Percentiles rank a stretch among this genome's conserved stretches.
phyloP scores from a whole-genome alignment of 1,284 basidiomycete genomes.

The Pseudozyma hubeiensis region DNA sequence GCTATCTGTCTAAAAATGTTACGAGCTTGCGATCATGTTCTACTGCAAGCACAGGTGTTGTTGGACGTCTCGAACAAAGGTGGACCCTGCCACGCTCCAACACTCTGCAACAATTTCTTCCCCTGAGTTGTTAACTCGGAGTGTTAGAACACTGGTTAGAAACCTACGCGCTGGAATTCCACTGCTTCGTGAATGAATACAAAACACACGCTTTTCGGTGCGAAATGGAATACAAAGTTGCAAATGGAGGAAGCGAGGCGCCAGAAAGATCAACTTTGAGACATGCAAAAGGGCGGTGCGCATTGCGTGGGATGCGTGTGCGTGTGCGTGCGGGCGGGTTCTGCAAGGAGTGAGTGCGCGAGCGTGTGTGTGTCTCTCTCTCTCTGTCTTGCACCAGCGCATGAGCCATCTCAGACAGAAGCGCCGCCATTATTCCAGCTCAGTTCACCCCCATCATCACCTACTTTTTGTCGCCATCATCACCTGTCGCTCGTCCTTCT shows the following conservation, averaged over 20 bases:
- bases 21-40: no score
- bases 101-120: no score
- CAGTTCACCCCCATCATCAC: background rate
- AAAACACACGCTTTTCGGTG: background rate
- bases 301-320: background rate
- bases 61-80: no score
- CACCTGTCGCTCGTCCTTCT: no score
- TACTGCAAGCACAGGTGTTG: no score
- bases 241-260: background rate
- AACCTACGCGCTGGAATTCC: no score
- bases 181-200: background rate
- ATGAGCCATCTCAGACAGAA: conserved; percentile 22
- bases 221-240: background rate
- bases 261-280: conserved; percentile 3
- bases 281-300: background rate
- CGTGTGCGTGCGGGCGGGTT: conserved; percentile 7
- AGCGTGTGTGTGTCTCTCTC: conserved; percentile 10
- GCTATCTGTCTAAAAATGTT: no score
- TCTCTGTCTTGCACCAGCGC: conserved; percentile 4
- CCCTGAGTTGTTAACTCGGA: no score
- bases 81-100: no score
- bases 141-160: no score
- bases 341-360: conserved; percentile 3
- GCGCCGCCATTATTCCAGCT: no score
- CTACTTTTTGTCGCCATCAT: background rate